A percentile compares a stretch with the other conserved stretches of the same genome.
Conservation (phyloP, 2,329 filamentous ascomycete genomes). For the Lasiodiplodia theobromae region DNA sequence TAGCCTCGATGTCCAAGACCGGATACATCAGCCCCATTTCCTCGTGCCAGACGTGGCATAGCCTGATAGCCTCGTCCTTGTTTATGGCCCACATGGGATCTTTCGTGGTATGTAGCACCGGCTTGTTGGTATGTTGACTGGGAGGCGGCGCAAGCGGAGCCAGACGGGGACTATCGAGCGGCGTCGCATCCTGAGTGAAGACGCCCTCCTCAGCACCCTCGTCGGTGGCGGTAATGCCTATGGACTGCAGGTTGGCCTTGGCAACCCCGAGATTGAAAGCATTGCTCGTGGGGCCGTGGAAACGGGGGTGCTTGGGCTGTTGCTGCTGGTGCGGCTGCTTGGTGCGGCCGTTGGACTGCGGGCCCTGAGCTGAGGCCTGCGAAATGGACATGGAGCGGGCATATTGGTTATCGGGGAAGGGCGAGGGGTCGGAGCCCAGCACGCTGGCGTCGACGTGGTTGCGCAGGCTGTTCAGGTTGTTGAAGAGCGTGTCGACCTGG, state of each 20-base stretch:
- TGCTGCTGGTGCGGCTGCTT: constrained; percentile 31
- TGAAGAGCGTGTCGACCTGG: constrained; percentile 80
- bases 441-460: constrained; percentile 48
- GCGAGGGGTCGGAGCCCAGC: constrained; percentile 22
- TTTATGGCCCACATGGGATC: constrained; percentile 84
- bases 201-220: constrained; percentile 68
- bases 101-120: constrained; percentile 55
- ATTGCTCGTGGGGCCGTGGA: constrained; percentile 84
- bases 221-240: constrained; percentile 77
- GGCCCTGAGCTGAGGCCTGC: constrained; percentile 46
- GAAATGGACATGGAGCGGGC: constrained; percentile 47
- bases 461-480: constrained; percentile 73
- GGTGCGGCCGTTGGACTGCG: constrained; percentile 48
- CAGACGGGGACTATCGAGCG: constrained; percentile 54
- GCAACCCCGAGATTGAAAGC: constrained; percentile 87
- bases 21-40: constrained; percentile 95
- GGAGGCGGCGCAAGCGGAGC: constrained; percentile 34
- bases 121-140: constrained; percentile 29
- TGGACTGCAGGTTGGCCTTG: constrained; percentile 83
- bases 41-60: constrained; percentile 84
- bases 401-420: constrained; percentile 38
- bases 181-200: constrained; percentile 61
- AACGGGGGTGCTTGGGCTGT: constrained; percentile 63
- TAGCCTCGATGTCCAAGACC: constrained; percentile 74
- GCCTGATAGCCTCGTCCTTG: constrained; percentile 78